Percentiles rank a stretch among this genome's conserved stretches.
Evolutionary conservation across 2,329 filamentous ascomycete genomes (phyloP).

Genomic region (Sporothrix luriei): DNA sequence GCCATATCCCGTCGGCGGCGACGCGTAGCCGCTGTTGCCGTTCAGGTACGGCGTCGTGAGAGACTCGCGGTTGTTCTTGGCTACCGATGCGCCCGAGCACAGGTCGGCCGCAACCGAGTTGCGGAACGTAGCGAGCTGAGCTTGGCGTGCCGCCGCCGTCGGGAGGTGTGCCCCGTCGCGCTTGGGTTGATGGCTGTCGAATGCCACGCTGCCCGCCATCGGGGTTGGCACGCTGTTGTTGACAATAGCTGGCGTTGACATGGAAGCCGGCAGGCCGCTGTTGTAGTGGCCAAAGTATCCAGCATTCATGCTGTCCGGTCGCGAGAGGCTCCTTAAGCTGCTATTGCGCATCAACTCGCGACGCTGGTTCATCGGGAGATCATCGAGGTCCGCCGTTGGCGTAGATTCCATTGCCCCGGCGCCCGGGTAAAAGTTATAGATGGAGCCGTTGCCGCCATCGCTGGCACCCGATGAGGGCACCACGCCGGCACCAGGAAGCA

Average conservation of each 20-base stretch:
- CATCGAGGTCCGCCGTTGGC: constrained; percentile 57
- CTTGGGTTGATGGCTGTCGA: constrained; percentile 60
- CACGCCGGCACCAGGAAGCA: constrained; percentile 40
- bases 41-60: constrained; percentile 40
- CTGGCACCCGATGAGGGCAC: constrained; percentile 25
- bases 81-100: constrained; percentile 44
- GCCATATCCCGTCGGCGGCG: constrained; percentile 11
- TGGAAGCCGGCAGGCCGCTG: not conserved
- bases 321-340: constrained; percentile 45
- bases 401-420: constrained; percentile 10
- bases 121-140: constrained; percentile 67
- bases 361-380: constrained; percentile 72
- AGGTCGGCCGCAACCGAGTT: constrained; percentile 66
- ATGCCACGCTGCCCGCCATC: constrained; percentile 45
- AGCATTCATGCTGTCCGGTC: constrained; percentile 29
- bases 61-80: constrained; percentile 31
- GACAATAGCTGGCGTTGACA: constrained; percentile 6
- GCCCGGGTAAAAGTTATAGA: constrained; percentile 21
- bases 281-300: constrained; percentile 28
- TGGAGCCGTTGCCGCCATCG: constrained; percentile 26
- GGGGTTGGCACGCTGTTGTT: constrained; percentile 17
- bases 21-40: constrained; percentile 35
- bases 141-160: constrained; percentile 53
- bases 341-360: constrained; percentile 61
- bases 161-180: constrained; percentile 48